A percentile compares a stretch with the other conserved stretches of the same genome.
phyloP scores from a whole-genome alignment of 2,329 filamentous ascomycete genomes.

The Phyllosticta citriasiana region DNA sequence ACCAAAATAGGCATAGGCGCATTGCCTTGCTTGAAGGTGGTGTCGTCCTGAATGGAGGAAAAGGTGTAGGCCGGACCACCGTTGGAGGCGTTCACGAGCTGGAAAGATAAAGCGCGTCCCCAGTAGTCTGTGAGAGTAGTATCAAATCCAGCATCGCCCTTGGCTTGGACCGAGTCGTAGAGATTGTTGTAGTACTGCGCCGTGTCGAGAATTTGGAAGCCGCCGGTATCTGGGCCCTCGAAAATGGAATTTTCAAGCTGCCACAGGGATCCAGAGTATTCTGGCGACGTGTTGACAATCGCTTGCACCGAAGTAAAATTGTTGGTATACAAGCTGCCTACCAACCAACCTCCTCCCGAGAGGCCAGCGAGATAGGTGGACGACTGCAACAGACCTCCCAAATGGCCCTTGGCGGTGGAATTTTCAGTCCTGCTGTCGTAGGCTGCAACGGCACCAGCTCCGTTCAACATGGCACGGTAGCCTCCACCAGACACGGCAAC shows the following conservation, averaged over 20 bases:
- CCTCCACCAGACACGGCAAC: constrained; percentile 77
- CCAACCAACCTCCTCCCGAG: constrained; percentile 75
- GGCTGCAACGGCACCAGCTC: constrained; percentile 67
- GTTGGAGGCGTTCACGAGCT: constrained; percentile 65
- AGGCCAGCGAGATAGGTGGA: constrained; percentile 72
- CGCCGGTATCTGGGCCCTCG: constrained; percentile 41
- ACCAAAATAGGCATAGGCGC: constrained; percentile 67
- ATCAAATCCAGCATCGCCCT: constrained; percentile 52
- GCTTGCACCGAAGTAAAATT: constrained; percentile 64
- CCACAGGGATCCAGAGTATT: constrained; percentile 44
- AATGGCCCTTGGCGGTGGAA: constrained; percentile 52
- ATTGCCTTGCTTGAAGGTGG: constrained; percentile 52
- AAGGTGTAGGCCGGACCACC: constrained; percentile 73
- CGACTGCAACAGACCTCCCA: constrained; percentile 73
- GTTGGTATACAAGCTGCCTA: constrained; percentile 67
- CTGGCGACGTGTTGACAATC: constrained; percentile 39
- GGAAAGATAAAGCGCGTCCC: constrained; percentile 74
- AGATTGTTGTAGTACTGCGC: constrained; percentile 55
- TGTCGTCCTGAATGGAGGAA: constrained; percentile 61
- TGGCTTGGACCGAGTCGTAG: constrained; percentile 47
- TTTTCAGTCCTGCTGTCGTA: constrained; percentile 64
- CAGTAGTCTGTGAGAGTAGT: constrained; percentile 80
- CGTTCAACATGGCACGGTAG: constrained; percentile 77
- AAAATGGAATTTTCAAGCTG: constrained; percentile 54
- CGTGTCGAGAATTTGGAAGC: constrained; percentile 44